Percentiles rank a stretch among this genome's conserved stretches.
phyloP scores from a whole-genome alignment of 352 stramenopile species.

The Peronospora belbahrii region DNA sequence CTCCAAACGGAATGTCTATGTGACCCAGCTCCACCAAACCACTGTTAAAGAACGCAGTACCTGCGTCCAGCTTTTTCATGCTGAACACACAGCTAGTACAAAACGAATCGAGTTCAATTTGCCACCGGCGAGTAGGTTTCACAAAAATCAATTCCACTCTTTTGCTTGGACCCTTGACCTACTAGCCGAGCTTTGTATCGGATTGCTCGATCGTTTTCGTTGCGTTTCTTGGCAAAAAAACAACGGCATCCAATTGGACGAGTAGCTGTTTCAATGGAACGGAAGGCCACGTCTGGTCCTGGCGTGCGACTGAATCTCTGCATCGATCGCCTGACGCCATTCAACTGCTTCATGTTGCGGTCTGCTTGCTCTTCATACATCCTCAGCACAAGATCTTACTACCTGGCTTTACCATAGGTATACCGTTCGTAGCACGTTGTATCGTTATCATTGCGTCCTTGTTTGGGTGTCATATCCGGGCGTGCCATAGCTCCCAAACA shows the following conservation, averaged over 20 bases:
- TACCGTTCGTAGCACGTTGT: neutral
- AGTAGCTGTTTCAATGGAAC: neutral
- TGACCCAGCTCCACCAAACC: neutral
- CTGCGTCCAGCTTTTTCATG: constrained; percentile 2
- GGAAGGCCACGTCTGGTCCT: too few relatives aligned
- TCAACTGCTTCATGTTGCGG: neutral
- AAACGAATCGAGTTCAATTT: constrained; percentile 8
- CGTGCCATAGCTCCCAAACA: neutral
- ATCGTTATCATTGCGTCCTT: neutral
- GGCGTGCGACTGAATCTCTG: neutral
- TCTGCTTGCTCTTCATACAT: neutral
- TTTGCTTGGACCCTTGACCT: constrained; percentile 2
- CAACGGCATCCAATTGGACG: neutral
- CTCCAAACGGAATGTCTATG: constrained; percentile 4
- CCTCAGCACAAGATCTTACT: neutral
- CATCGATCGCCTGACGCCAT: neutral
- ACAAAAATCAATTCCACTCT: constrained; percentile 5
- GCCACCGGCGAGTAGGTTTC: constrained; percentile 8
- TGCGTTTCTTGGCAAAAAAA: constrained; percentile 5
- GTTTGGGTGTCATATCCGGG: neutral
- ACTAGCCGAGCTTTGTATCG: neutral
- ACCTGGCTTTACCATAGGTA: neutral
- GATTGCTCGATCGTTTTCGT: neutral
- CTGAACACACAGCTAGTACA: neutral
- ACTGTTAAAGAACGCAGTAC: constrained; percentile 7